Evolutionary conservation across 1,284 basidiomycete species (phyloP).

Genomic region (Fomitopsis schrenkii): DNA sequence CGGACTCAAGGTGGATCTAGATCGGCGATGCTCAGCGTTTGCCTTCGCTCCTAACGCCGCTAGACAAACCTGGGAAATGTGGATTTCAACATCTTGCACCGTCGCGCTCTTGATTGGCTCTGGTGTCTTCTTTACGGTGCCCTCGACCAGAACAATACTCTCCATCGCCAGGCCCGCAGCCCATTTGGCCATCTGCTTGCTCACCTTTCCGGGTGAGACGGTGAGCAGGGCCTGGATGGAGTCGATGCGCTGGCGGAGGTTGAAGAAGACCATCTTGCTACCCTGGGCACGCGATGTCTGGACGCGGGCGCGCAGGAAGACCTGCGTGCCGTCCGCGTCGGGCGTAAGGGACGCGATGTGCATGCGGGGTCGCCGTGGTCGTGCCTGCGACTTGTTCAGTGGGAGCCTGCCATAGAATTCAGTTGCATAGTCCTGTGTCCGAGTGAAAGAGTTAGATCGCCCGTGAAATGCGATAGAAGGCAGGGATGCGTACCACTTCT

Average conservation of each 20-base stretch:
- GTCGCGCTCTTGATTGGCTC: conserved; percentile 91
- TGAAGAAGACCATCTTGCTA: conserved; percentile 93
- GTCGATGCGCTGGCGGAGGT: conserved; percentile 85
- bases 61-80: conserved; percentile 70
- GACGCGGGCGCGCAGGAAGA: conserved; percentile 86
- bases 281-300: conserved; percentile 91
- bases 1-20: conserved; percentile 78
- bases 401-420: conserved; percentile 91
- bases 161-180: conserved; percentile 77
- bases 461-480: neutral
- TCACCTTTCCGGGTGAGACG: conserved; percentile 78
- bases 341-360: conserved; percentile 69
- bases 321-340: conserved; percentile 71
- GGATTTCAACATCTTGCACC: conserved; percentile 86
- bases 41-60: neutral
- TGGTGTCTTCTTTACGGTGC: conserved; percentile 76
- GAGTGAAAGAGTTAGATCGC: neutral
- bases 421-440: conserved; percentile 71
- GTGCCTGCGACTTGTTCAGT: conserved; percentile 87
- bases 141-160: conserved; percentile 91
- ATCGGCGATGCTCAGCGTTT: neutral
- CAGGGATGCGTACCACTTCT: conserved; percentile 50
- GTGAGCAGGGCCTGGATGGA: conserved; percentile 88
- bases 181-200: conserved; percentile 99
- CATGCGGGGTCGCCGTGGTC: conserved; percentile 45